phyloP scores from a whole-genome alignment of 208 protist genomes.

The Trypanosoma vivax region DNA sequence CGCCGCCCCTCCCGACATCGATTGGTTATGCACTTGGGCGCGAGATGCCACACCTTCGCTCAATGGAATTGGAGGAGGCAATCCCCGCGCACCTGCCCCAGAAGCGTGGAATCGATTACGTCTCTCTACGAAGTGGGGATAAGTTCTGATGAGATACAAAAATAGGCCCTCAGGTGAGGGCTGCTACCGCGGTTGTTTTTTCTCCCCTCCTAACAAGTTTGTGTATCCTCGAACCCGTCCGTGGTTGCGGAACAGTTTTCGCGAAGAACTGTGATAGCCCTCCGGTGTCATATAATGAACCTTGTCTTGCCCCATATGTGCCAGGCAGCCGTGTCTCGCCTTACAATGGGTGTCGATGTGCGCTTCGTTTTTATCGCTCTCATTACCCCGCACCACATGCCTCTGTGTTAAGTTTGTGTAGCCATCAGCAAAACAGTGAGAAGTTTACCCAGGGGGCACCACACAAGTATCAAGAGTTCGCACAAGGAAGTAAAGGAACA shows the following conservation, averaged over 20 bases:
- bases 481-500: conserved; percentile 1
- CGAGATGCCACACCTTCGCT: conserved; percentile 57
- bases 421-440: no score
- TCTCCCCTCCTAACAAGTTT: background rate
- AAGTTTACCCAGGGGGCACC: no score
- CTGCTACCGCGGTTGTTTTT: background rate
- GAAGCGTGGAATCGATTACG: conserved; percentile 15
- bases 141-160: conserved; percentile 1
- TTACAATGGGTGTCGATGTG: no score
- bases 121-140: conserved; percentile 7
- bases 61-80: conserved; percentile 39
- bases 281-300: no score
- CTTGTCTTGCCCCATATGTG: no score
- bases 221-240: background rate
- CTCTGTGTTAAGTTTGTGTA: no score
- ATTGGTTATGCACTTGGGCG: conserved; percentile 35
- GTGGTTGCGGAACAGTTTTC: no score
- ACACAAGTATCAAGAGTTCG: background rate
- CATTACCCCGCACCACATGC: no score
- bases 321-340: no score
- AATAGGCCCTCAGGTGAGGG: background rate
- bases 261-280: no score
- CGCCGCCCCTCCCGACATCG: conserved; percentile 42
- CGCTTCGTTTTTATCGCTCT: no score
- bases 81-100: conserved; percentile 39